Evolutionary conservation across 768 basidiomycete genomes (phyloP).

Genomic region (Ramaria rubella): DNA sequence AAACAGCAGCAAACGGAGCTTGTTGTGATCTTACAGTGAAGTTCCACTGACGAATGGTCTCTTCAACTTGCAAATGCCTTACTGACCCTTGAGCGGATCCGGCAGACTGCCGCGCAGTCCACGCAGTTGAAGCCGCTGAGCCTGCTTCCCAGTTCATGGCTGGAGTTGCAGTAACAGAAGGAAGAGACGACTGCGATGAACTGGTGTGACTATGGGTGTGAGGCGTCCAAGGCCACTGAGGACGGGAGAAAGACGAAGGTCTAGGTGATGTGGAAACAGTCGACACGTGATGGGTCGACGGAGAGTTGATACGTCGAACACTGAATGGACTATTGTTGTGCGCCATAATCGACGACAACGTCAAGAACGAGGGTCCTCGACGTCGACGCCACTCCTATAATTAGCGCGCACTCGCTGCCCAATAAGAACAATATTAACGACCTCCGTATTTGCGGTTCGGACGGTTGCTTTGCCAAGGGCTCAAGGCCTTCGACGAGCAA

Average conservation of each 20-base stretch:
- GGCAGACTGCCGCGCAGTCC: not conserved
- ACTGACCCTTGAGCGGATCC: not conserved
- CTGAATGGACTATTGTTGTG: not conserved
- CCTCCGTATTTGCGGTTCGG: no score
- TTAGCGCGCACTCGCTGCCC: no score
- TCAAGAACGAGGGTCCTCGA: not conserved
- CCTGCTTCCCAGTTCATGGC: conserved; percentile 3
- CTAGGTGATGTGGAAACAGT: not conserved
- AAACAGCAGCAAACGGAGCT: not conserved
- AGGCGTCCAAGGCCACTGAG: conserved; percentile 3
- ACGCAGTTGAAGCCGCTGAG: not conserved
- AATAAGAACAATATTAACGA: no score
- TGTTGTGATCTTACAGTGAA: conserved; percentile 40
- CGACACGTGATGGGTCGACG: not conserved
- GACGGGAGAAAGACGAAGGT: not conserved
- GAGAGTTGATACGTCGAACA: not conserved
- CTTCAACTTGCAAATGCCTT: conserved; percentile 22
- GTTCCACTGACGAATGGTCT: conserved; percentile 56
- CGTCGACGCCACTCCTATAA: not conserved
- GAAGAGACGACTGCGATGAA: not conserved
- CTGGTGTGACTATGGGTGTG: not conserved
- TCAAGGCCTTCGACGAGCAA: no score
- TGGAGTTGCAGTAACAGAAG: not conserved
- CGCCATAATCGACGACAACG: not conserved
- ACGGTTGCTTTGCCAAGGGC: no score